Conservation (phyloP, 345 rosid species). For the Psidium friedrichsthalianum region DNA sequence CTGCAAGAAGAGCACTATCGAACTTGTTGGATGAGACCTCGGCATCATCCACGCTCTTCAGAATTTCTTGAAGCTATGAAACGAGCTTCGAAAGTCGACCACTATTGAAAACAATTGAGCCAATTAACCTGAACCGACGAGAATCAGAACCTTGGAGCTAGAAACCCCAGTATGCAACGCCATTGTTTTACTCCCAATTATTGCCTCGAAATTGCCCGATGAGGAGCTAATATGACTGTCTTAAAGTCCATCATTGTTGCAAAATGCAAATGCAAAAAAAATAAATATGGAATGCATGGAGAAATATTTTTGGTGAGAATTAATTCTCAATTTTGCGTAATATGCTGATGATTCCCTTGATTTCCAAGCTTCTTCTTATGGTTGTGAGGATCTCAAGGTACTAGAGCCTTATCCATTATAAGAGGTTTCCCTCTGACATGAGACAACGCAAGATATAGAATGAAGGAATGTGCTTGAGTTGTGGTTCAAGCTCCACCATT, state of each 20-base stretch:
- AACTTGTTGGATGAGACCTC: constrained; percentile 45
- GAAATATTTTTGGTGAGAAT: too few species aligned
- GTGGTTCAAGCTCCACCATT: too few species aligned
- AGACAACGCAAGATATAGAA: too few species aligned
- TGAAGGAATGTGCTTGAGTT: too few species aligned
- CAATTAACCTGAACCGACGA: constrained; percentile 83
- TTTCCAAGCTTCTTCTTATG: too few species aligned
- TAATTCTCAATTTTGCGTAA: too few species aligned
- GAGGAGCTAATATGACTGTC: neutral
- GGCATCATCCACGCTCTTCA: constrained; percentile 54
- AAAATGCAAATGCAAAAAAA: too few species aligned
- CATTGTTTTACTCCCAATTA: constrained; percentile 18
- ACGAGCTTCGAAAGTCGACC: constrained; percentile 68
- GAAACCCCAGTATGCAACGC: constrained; percentile 83
- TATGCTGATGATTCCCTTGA: too few species aligned
- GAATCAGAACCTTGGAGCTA: constrained; percentile 69
- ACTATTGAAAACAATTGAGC: constrained; percentile 60
- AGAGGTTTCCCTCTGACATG: too few species aligned
- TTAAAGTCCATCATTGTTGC: neutral
- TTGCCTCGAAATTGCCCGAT: neutral
- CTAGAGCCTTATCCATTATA: too few species aligned
- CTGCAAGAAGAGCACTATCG: constrained; percentile 51
- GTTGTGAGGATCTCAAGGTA: too few species aligned
- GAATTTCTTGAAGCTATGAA: constrained; percentile 71
- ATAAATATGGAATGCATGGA: too few species aligned